Evolutionary conservation across 495 filamentous ascomycete species (phyloP).

Genomic region (Penicillium flavigenum): DNA sequence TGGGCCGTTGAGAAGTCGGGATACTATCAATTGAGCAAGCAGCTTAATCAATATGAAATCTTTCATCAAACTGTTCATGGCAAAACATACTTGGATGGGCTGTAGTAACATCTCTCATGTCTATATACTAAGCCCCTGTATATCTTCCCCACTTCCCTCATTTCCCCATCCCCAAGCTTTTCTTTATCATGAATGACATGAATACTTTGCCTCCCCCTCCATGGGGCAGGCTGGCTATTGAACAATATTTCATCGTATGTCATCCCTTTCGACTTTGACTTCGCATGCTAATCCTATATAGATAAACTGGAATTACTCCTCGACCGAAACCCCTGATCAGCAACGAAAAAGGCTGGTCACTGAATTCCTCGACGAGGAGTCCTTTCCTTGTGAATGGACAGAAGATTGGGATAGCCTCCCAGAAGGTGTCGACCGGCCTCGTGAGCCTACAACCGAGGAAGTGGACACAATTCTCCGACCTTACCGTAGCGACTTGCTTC

Average conservation of each 20-base stretch:
- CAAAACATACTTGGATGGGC: background rate
- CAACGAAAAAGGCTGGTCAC: conserved; percentile 3
- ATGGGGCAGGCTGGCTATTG: conserved; percentile 6
- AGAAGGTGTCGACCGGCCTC: background rate
- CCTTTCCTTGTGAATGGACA: background rate
- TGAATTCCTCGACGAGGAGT: background rate
- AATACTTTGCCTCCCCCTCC: background rate
- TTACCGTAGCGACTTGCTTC: background rate
- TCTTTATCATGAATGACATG: background rate
- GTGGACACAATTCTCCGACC: conserved; percentile 7
- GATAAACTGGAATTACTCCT: conserved; percentile 13
- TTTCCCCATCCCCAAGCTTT: too few relatives aligned
- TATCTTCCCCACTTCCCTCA: too few relatives aligned
- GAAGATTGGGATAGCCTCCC: background rate
- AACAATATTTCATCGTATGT: conserved; percentile 9
- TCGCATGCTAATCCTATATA: background rate
- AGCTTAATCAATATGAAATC: background rate
- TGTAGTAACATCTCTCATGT: too few relatives aligned
- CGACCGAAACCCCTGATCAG: conserved; percentile 4
- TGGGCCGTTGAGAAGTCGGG: background rate
- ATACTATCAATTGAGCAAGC: background rate
- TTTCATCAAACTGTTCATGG: background rate
- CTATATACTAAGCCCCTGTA: too few relatives aligned
- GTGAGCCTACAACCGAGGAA: conserved; percentile 6
- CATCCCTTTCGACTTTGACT: background rate